phyloP scores from a whole-genome alignment of 345 rosid genomes.

The Hevea brasiliensis region DNA sequence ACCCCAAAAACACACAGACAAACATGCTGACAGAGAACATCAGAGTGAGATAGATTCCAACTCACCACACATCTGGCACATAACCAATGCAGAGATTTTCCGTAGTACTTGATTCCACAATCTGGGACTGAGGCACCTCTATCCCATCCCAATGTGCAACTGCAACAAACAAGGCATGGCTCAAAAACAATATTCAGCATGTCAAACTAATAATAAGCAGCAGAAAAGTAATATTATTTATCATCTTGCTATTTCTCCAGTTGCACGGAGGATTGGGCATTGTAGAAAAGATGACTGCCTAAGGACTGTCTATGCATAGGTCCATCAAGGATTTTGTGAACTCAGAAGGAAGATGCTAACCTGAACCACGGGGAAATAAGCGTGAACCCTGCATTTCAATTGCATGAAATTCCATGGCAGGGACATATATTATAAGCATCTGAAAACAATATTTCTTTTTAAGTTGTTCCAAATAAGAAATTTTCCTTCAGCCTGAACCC shows the following conservation, averaged over 20 bases:
- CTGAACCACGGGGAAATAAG: not conserved
- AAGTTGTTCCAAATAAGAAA: not conserved
- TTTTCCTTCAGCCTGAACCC: not conserved
- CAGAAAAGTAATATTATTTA: not conserved
- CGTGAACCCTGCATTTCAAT: not conserved
- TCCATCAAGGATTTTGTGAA: no score
- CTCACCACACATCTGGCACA: conserved; percentile 89
- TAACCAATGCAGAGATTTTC: conserved; percentile 53
- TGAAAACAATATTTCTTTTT: not conserved
- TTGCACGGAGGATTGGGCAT: not conserved
- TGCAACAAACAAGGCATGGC: conserved; percentile 35
- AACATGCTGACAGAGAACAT: no score
- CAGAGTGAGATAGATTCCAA: not conserved
- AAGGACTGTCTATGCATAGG: not conserved
- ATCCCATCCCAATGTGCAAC: conserved; percentile 79
- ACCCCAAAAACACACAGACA: no score
- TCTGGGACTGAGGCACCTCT: conserved; percentile 33
- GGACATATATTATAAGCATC: not conserved
- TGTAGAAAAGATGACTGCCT: not conserved
- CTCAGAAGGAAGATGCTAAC: not conserved
- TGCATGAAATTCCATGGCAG: conserved; percentile 1
- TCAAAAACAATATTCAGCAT: conserved; percentile 14
- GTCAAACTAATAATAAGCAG: conserved; percentile 10
- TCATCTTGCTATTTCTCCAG: not conserved
- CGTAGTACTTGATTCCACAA: conserved; percentile 28